phyloP scores from a whole-genome alignment of 495 filamentous ascomycete genomes.

The Penicillium malachiteum region DNA sequence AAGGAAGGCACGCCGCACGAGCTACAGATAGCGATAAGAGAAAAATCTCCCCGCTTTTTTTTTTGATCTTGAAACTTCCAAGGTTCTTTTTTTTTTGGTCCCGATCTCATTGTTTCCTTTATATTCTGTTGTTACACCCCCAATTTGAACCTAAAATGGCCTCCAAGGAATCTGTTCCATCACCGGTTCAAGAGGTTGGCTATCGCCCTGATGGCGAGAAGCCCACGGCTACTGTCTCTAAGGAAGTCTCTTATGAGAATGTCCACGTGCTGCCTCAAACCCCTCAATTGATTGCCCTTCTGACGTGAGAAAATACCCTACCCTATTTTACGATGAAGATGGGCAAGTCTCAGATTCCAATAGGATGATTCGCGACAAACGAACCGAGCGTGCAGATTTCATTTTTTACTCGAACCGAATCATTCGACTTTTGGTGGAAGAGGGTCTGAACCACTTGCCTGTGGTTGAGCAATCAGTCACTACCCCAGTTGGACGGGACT shows the following conservation, averaged over 20 bases:
- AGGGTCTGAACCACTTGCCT: conserved; percentile 94
- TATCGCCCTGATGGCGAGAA: conserved; percentile 77
- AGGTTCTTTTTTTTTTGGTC: neutral
- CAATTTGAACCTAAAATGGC: conserved; percentile 19
- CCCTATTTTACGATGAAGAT: neutral
- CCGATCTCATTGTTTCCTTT: no score
- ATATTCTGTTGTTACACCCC: neutral
- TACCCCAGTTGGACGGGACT: conserved; percentile 85
- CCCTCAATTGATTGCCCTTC: conserved; percentile 90
- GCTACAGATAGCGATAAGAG: neutral
- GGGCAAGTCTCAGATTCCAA: conserved; percentile 15
- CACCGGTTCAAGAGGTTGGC: conserved; percentile 71
- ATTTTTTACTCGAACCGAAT: conserved; percentile 99
- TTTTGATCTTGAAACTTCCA: neutral
- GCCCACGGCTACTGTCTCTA: conserved; percentile 88
- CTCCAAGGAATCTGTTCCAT: conserved; percentile 34
- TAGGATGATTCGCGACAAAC: conserved; percentile 92
- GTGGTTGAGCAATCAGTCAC: conserved; percentile 83
- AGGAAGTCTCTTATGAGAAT: conserved; percentile 75
- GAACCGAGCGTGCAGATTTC: conserved; percentile 89
- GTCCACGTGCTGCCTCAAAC: conserved; percentile 90
- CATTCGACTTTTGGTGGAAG: conserved; percentile 95
- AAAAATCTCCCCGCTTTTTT: neutral
- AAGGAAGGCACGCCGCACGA: neutral
- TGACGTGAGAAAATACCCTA: conserved; percentile 69